phyloP scores from a whole-genome alignment of 805 yeast genomes.

The Candida maris region DNA sequence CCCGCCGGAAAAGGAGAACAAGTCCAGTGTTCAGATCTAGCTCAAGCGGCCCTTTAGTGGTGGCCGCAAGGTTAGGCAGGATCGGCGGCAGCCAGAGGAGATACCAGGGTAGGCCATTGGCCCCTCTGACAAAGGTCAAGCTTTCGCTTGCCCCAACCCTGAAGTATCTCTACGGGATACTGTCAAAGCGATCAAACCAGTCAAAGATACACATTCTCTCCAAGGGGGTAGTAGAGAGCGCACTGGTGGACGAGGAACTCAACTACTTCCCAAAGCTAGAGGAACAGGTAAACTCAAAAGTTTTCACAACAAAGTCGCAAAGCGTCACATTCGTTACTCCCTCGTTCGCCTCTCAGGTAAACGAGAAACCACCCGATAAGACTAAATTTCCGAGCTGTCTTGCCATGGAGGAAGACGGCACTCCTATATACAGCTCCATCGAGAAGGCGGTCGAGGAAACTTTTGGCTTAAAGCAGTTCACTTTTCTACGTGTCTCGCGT shows the following conservation, averaged over 20 bases:
- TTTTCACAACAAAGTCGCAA: too few species aligned
- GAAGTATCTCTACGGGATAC: slow-evolving; percentile 37
- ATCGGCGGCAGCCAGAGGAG: too few species aligned
- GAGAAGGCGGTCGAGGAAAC: slow-evolving; percentile 43
- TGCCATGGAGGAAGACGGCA: slow-evolving; percentile 13
- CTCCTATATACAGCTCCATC: slow-evolving; percentile 30
- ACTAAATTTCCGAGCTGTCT: slow-evolving; percentile 7
- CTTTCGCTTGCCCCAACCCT: slow-evolving; percentile 41
- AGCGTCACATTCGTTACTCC: slow-evolving; percentile 16
- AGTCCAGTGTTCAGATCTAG: too few species aligned
- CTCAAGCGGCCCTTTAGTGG: too few species aligned
- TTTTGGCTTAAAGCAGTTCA: slow-evolving; percentile 40
- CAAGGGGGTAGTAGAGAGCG: not conserved
- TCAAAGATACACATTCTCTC: slow-evolving; percentile 3
- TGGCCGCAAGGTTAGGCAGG: too few species aligned
- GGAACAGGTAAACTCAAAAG: too few species aligned
- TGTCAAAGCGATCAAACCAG: slow-evolving; percentile 29
- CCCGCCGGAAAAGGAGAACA: not conserved
- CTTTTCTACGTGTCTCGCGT: slow-evolving; percentile 50
- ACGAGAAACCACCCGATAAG: not conserved
- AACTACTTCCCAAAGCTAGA: too few species aligned
- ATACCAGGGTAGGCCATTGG: slow-evolving; percentile 40
- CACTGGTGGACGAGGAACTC: not conserved
- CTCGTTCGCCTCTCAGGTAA: slow-evolving; percentile 1
- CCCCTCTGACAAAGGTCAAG: slow-evolving; percentile 46